Conservation (phyloP, 2,329 filamentous ascomycete genomes). For the Ascochyta koolunga region DNA sequence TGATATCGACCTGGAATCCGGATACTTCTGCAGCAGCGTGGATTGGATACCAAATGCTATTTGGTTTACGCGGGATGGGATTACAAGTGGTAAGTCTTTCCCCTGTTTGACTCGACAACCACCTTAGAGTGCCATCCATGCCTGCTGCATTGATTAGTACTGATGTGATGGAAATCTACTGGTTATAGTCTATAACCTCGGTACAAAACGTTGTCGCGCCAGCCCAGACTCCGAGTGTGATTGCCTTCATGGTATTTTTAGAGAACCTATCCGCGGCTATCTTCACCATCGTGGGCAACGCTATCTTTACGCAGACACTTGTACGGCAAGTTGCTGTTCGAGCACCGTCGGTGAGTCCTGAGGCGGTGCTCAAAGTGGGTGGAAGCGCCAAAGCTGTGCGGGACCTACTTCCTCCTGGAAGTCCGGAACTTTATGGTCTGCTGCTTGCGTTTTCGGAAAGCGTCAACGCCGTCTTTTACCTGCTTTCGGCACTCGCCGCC, state of each 20-base stretch:
- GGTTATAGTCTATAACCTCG: background rate
- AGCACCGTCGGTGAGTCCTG: background rate
- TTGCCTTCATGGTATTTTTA: background rate
- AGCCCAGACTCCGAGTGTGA: background rate
- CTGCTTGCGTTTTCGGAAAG: constrained; percentile 7
- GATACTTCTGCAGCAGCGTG: too few species aligned
- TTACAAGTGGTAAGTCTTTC: too few species aligned
- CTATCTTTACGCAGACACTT: background rate
- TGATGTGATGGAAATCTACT: too few species aligned
- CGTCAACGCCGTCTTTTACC: background rate
- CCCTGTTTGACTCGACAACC: too few species aligned
- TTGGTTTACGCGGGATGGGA: too few species aligned
- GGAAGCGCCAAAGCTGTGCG: constrained; percentile 8
- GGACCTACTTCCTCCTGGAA: constrained; percentile 1
- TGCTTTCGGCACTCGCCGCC: background rate
- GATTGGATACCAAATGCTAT: too few species aligned
- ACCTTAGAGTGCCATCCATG: too few species aligned
- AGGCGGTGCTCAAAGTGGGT: background rate
- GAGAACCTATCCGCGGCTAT: background rate
- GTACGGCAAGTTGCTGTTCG: background rate
- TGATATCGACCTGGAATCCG: too few species aligned
- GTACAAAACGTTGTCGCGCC: background rate
- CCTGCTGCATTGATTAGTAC: too few species aligned
- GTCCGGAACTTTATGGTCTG: constrained; percentile 1
- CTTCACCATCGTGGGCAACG: background rate